Percentiles rank a stretch among this genome's conserved stretches.
Conservation (phyloP, 371 early-diverging fungal species). For the Mucor lusitanicus region DNA sequence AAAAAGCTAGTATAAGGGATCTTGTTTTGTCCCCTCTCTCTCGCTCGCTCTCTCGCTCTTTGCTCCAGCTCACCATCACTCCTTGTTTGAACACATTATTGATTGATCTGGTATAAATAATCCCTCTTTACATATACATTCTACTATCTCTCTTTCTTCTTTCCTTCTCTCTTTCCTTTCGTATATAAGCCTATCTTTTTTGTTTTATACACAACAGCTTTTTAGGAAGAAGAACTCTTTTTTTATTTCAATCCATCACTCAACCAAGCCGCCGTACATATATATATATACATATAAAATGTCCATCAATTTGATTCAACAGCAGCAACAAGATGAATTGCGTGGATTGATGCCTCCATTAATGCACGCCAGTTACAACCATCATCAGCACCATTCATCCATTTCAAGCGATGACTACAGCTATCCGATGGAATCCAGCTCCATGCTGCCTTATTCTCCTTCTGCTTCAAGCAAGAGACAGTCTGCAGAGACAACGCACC, state of each 20-base stretch:
- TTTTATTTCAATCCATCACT: background rate
- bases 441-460: conserved; percentile 1
- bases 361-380: background rate
- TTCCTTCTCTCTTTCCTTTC: background rate
- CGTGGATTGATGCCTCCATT: conserved; percentile 11
- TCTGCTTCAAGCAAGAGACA: conserved; percentile 1
- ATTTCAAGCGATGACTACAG: conserved; percentile 10
- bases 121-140: background rate
- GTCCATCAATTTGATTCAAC: conserved; percentile 20
- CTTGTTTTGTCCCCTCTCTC: background rate
- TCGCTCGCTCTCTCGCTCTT: too few species aligned
- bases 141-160: conserved; percentile 8
- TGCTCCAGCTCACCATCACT: background rate
- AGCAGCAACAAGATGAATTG: conserved; percentile 15
- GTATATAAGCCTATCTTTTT: background rate
- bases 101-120: conserved; percentile 1
- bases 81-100: background rate
- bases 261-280: background rate
- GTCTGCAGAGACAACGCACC: background rate
- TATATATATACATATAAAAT: conserved; percentile 1
- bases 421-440: background rate
- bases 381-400: background rate
- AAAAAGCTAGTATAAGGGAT: background rate
- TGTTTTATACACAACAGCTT: background rate
- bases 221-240: background rate